Evolutionary conservation across 2,329 filamentous ascomycete genomes (phyloP).

Genomic region (Phialophora chinensis): DNA sequence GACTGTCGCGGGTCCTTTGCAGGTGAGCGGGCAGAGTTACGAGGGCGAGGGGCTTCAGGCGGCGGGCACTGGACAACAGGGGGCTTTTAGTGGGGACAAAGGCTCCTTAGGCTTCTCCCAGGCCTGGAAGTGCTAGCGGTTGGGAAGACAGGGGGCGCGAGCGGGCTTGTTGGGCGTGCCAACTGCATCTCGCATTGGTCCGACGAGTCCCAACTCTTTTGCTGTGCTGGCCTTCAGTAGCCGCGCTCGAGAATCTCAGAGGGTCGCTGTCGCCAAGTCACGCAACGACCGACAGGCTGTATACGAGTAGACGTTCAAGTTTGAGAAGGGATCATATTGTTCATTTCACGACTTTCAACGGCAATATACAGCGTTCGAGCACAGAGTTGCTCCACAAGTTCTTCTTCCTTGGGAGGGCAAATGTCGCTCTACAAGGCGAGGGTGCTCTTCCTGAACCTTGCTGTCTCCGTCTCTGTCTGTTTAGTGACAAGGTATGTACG

Average conservation of each 20-base stretch:
- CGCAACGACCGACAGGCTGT: background rate
- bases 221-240: background rate
- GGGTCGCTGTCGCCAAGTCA: background rate
- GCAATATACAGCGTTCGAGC: background rate
- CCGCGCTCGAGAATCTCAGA: background rate
- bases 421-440: background rate
- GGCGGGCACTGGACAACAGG: background rate
- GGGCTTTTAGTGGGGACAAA: background rate
- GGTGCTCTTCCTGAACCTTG: background rate
- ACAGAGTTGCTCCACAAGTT: background rate
- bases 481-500: background rate
- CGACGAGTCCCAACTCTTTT: conserved; percentile 22
- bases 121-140: conserved; percentile 7
- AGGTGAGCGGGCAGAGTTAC: background rate
- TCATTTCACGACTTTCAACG: background rate
- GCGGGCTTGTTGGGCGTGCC: conserved; percentile 8
- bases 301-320: background rate
- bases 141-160: background rate
- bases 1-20: background rate
- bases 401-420: background rate
- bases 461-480: background rate
- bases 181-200: conserved; percentile 9
- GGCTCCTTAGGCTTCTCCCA: background rate
- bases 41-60: conserved; percentile 4
- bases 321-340: conserved; percentile 9